Base-by-base conservation (phyloP, 163 green algal species). In the Scenedesmus sp. region DNA sequence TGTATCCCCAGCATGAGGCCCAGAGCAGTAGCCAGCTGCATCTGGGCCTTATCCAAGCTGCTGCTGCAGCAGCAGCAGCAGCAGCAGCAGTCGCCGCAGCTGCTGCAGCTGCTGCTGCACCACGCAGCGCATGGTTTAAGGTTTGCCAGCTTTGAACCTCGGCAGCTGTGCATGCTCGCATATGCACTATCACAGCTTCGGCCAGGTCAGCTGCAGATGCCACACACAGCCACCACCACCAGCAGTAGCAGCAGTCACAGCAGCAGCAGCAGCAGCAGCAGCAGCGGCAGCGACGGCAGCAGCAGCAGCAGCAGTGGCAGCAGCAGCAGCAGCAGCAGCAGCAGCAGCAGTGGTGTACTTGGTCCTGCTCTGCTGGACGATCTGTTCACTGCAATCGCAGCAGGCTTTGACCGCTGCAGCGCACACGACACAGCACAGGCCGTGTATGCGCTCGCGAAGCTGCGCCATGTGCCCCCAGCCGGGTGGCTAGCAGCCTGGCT, bases 361-460 rank as follows among this genome's bases (percentile, higher is more conserved):
- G 23, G 70, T 79, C 70, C 70, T 4, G 18, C 7, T 5, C 23
- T 92, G 60, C 60, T 92, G 13, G 4, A 62, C 16, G 62, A 88
- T 1, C 64, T 92, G 54, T 92, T 74, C 34, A 16, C 23, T 3
- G 82, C 82, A 4, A n/a, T 88, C 4, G 81, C 60, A 26, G n/a
- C 15, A 2, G 59, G 54, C 10, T 52, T 92, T 52, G 3, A n/a
- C 0, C 18, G 9, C 82, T 89, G 59, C 54, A 79, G 20, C 46
- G 89, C 81, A 55, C 89, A 88, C 2, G 89, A 92, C 62, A 20
- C 55, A 34, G 81, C 89, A 57, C 89, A 92, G 67, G 81, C 82
- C 4, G 20, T 88, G 52, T 74, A 86, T 9, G 62, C 60, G 13
- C 59, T 85, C 3, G 82, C 89, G 0, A 18, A 57, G 23, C 66